Evolutionary conservation across 768 basidiomycete genomes (phyloP), one percentile per base, ranked within the genome.

Genomic region (Psilocybe tampanensis): DNA sequence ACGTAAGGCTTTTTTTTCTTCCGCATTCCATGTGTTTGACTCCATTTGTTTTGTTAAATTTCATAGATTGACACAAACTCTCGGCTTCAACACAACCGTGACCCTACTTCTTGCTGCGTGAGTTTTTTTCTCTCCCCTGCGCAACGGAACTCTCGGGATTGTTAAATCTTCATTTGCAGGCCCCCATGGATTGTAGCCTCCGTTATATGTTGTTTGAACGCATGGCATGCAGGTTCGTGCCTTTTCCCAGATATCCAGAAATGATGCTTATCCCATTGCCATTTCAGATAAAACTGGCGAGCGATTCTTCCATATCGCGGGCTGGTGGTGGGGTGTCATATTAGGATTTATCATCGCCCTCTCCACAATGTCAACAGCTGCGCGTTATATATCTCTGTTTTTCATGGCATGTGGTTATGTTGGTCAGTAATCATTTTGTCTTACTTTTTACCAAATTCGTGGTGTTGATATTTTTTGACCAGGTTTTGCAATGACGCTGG

Each of bases 101-200:
- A 86, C 77, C 24, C 70, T 88, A n/a, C 72, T 88, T 19, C 72
- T 88, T 23, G 78, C 82, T 17, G 85, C 86, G 85, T 87, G 63
- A 64, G 82, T 62, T 9, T 45, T 15, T 18, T n/a, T 43, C 18
- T n/a, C n/a, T n/a, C n/a, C n/a, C n/a, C n/a, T n/a, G n/a, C n/a
- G n/a, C n/a, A n/a, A n/a, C n/a, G n/a, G n/a, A n/a, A n/a, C n/a
- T n/a, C n/a, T n/a, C n/a, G n/a, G n/a, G n/a, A n/a, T n/a, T n/a
- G n/a, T n/a, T n/a, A n/a, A n/a, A n/a, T n/a, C n/a, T n/a, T n/a
- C n/a, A n/a, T n/a, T n/a, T n/a, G n/a, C 59, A 87, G 86, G 3
- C 86, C 86, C 2, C 86, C 85, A 8, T 87, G 86, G 86, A 71
- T 86, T n/a, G 63, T 85, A 15, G 74, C 83, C 2, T 75, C 81